Evolutionary conservation across 2,329 filamentous ascomycete genomes (phyloP).

Genomic region (Penicillium sclerotigenum): DNA sequence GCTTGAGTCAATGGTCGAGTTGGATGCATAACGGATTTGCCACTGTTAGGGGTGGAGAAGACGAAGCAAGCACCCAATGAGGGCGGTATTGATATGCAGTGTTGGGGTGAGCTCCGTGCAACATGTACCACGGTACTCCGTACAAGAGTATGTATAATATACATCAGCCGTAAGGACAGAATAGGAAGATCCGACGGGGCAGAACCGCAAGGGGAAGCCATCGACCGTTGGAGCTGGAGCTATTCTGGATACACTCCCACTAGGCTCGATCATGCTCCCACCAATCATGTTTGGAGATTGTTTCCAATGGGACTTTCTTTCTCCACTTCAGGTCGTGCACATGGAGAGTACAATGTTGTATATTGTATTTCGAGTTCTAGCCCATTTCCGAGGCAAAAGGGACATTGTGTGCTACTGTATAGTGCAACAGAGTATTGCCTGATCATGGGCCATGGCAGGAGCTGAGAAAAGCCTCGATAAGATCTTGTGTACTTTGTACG

Average conservation of each 20-base stretch:
- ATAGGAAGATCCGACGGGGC: slow-evolving; percentile 7
- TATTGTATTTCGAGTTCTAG: neutral
- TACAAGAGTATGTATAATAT: neutral
- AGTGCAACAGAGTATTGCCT: neutral
- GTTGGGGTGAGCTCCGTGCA: neutral
- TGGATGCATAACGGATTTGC: slow-evolving; percentile 13
- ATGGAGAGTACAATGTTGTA: neutral
- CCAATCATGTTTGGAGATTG: slow-evolving; percentile 8
- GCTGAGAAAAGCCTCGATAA: neutral
- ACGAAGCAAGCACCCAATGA: neutral
- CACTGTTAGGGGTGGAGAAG: slow-evolving; percentile 14
- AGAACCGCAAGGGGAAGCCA: slow-evolving; percentile 4
- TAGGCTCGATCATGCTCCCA: slow-evolving; percentile 24
- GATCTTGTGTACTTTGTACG: neutral
- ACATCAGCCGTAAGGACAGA: slow-evolving; percentile 2
- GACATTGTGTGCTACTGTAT: neutral
- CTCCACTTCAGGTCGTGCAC: neutral
- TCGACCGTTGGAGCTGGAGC: slow-evolving; percentile 4
- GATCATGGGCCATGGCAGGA: neutral
- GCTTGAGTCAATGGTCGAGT: neutral
- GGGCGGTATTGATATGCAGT: neutral
- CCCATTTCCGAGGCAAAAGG: neutral
- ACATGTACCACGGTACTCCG: neutral
- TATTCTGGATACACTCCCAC: slow-evolving; percentile 22
- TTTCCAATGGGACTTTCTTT: neutral